phyloP scores from a whole-genome alignment of 768 basidiomycete genomes.

The Clitopilus passeckerianus region DNA sequence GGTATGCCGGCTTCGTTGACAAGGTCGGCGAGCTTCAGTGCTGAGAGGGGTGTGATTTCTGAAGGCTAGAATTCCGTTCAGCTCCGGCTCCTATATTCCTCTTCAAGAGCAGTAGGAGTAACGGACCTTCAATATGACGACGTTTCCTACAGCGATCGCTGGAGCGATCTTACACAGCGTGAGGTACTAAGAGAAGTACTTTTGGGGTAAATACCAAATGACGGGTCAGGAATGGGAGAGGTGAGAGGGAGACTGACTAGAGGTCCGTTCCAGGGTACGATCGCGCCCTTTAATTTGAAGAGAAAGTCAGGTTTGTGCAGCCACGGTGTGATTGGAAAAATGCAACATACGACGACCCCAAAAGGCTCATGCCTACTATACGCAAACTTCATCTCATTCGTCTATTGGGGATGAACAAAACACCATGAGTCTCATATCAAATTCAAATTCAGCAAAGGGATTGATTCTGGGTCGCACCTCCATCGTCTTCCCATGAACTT shows the following conservation, averaged over 20 bases:
- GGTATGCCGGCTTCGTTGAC: slow-evolving; percentile 65
- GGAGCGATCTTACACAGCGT: slow-evolving; percentile 20
- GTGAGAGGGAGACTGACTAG: slow-evolving; percentile 5
- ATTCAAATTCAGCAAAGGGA: too few species aligned
- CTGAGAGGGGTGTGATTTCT: slow-evolving; percentile 58
- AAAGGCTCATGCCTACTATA: slow-evolving; percentile 46
- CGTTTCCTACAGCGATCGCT: slow-evolving; percentile 41
- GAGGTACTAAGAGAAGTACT: too few species aligned
- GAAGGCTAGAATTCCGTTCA: slow-evolving; percentile 40
- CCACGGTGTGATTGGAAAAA: too few species aligned
- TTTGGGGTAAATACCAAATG: background rate
- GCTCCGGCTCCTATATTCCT: background rate
- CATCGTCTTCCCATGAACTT: slow-evolving; percentile 70
- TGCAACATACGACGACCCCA: slow-evolving; percentile 33
- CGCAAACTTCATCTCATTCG: slow-evolving; percentile 18
- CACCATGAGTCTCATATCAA: too few species aligned
- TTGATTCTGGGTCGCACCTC: slow-evolving; percentile 40
- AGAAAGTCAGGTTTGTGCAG: background rate
- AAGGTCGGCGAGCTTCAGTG: slow-evolving; percentile 42
- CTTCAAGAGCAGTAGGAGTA: background rate
- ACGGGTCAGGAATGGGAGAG: too few species aligned
- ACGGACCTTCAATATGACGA: slow-evolving; percentile 44
- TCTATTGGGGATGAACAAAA: too few species aligned
- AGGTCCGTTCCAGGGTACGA: slow-evolving; percentile 54
- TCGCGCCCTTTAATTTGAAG: slow-evolving; percentile 34